Base-by-base conservation (phyloP, 1,284 basidiomycete species). In the Cerioporus squamosus region DNA sequence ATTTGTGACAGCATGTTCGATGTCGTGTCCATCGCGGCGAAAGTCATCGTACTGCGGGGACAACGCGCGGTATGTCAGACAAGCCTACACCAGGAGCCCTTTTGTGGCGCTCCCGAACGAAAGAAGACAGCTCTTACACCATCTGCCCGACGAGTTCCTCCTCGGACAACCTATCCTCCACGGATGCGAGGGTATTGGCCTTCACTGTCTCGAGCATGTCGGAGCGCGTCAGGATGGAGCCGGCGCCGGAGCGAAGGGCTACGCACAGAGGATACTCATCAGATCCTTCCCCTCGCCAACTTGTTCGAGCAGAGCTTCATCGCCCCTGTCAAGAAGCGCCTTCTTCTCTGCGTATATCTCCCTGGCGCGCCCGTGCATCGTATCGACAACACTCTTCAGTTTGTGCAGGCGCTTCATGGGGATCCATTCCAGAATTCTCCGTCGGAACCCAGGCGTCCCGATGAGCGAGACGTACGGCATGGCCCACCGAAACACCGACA, bases 231-330 rank as follows among this genome's bases (percentile, higher is more conserved):
- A 36, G 33, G 9, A 36, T 36, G 33, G 33, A 36, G 12, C 33
- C 9, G 33, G 12, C 33, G 33, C 33, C 33, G 3, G 40, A 22
- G 40, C n/a, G n/a, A 42, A 42, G 15, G 26, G 17, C 43, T 10
- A 66, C 70, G 50, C 52, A 75, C 72, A 53, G 9, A 75, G 61
- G 33, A 68, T 65, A 61, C 72, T 74, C 59, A 74, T 65, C 48
- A 74, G 67, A 55, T 74, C 72, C 46, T 66, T 72, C 15, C 71
- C 70, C 43, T 72, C 69, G 26, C 68, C 70, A 36, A 72, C 66
- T 48, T 72, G 69, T 20, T 67, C 61, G 14, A 62, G 43, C 5
- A 70, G 61, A 10, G 63, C 67, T 29, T 68, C 63, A 46, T 73
- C 72, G 24, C 71, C 71, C 45, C 54, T 58, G n/a, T 62, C 60